Conservation (phyloP, 345 rosid genomes). For the Aethionema arabicum region DNA sequence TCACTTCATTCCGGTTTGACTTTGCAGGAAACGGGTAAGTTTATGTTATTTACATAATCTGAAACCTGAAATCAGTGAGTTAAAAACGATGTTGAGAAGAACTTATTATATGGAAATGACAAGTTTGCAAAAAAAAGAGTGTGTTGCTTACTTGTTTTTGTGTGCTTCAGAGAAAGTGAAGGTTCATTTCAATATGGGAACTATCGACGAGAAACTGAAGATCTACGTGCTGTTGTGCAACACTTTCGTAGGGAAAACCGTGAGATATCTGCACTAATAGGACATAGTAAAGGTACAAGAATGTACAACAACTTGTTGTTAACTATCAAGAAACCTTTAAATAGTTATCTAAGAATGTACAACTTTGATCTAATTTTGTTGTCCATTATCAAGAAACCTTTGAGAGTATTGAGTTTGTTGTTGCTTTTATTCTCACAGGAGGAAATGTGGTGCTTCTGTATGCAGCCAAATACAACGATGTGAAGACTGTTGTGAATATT, state of each 20-base stretch:
- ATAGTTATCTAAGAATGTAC: too few species aligned
- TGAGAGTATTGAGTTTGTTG: slow-evolving; percentile 15
- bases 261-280: slow-evolving; percentile 54
- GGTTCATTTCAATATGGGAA: slow-evolving; percentile 91
- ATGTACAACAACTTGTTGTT: not conserved
- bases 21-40: slow-evolving; percentile 90
- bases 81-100: too few species aligned
- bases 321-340: too few species aligned
- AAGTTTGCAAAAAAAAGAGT: not conserved
- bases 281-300: slow-evolving; percentile 86
- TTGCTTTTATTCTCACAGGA: slow-evolving; percentile 45
- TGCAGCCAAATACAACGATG: slow-evolving; percentile 73
- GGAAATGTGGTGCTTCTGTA: slow-evolving; percentile 83
- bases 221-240: slow-evolving; percentile 59
- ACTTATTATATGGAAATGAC: too few species aligned
- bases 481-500: slow-evolving; percentile 57
- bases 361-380: too few species aligned
- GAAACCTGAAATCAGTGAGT: too few species aligned
- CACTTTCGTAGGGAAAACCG: slow-evolving; percentile 46
- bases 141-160: slow-evolving; percentile 16
- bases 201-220: slow-evolving; percentile 77
- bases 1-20: slow-evolving; percentile 72
- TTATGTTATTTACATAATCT: not conserved
- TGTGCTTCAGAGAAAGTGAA: slow-evolving; percentile 66
- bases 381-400: not conserved